Base-by-base conservation (phyloP, 1,139 yeast genomes). In the Kodamaea ohmeri region DNA sequence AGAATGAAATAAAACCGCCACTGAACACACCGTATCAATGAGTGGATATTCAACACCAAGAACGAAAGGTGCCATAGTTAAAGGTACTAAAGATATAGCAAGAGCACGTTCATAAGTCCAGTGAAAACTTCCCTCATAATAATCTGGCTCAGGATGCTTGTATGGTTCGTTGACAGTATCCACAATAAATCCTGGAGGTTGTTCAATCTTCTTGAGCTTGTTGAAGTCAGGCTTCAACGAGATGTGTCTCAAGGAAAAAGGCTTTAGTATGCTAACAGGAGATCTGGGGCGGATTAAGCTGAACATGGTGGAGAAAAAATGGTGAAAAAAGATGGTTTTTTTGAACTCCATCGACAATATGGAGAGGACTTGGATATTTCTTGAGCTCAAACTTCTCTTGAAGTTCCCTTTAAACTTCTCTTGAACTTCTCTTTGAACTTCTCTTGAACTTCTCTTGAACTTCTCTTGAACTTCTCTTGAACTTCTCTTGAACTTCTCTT, bases 81-180 rank as follows among this genome's bases (percentile, higher is more conserved):
- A 67, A 17, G 97, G 97, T n/a, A 86, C 72, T 56, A 89, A 61
- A 1, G 83, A 76, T 16, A 80, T 61, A 6, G 90, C 74, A 11
- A 85, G 67, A 5, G 77, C 53, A 50, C 89, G 76, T 61, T 90
- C 97, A 53, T 83, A 79, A 11, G 88, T 67, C 96, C 96, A 89
- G 68, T 89, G 97, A 59, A 78, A 80, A 4, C 95, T 81, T 21
- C 97, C 97, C 54, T 86, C 90, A 48, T 72, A 61, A 52, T 71
- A 68, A 55, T 76, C 71, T 2, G 82, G 63, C 37, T 67, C 63
- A 28, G 95, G 95, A 14, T 76, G 68, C 35, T 75, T 74, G 49
- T 76, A 80, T 4, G 96, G 84, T 43, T 89, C 96, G 61, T 89
- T 89, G 37, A 85, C 90, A 16, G 83, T 76, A 13, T 94, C 95